These are phyloP conservation scores for Circinella minor DNA, from an alignment of 371 early-diverging fungal species.

Conservation along the genomic window DNA sequence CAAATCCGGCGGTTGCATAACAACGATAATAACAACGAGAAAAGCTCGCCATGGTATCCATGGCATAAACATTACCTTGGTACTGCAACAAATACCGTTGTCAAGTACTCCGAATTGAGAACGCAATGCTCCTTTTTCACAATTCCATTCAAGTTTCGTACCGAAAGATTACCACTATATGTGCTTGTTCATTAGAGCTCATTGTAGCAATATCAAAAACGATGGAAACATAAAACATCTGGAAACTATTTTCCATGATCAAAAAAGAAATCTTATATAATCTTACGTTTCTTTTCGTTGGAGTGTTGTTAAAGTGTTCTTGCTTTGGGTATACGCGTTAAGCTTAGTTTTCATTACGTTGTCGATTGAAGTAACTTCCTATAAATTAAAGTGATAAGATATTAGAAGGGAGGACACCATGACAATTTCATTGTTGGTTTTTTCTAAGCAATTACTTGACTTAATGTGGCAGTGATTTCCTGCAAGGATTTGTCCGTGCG, in stretches of 20 bases:
- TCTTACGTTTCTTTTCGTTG: constrained; percentile 82
- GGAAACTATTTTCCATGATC: background rate
- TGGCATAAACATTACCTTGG: constrained; percentile 66
- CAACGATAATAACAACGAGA: background rate
- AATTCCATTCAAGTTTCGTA: constrained; percentile 81
- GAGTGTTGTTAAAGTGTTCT: constrained; percentile 76
- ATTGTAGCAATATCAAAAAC: too few species aligned
- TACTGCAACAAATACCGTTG: constrained; percentile 93
- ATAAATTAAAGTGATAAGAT: background rate
- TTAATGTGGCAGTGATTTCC: constrained; percentile 80
- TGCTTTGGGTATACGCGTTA: constrained; percentile 82
- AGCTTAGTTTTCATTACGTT: constrained; percentile 85
- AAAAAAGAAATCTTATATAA: background rate
- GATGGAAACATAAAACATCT: background rate
- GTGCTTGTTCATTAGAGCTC: too few species aligned
- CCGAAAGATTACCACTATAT: constrained; percentile 89
- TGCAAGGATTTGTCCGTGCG: constrained; percentile 89
- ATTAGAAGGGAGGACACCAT: too few species aligned
- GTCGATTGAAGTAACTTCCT: constrained; percentile 90
- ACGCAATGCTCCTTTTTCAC: constrained; percentile 93
- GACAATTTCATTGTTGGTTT: background rate
- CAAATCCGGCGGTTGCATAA: background rate
- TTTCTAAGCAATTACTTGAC: constrained; percentile 32
- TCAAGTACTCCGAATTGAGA: constrained; percentile 90
- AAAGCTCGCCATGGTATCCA: too few species aligned